Conservation (phyloP, 768 basidiomycete species). For the Tricholoma saponaceum region DNA sequence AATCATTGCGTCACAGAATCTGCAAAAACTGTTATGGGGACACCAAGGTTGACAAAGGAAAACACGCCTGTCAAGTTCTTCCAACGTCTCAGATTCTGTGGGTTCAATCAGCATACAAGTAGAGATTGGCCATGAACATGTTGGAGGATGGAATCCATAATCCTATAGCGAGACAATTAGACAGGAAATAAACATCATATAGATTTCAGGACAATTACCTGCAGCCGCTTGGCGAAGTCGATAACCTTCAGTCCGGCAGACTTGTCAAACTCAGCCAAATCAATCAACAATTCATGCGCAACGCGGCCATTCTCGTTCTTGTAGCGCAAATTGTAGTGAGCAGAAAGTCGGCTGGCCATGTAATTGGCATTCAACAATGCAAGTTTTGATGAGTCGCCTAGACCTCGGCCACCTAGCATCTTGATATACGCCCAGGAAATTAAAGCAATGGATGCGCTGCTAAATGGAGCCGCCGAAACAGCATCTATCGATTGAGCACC, state of each 20-base stretch:
- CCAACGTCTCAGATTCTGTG: constrained; percentile 91
- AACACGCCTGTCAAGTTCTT: constrained; percentile 81
- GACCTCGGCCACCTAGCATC: constrained; percentile 95
- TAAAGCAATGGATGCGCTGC: constrained; percentile 90
- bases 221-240: constrained; percentile 95
- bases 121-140: constrained; percentile 96
- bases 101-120: constrained; percentile 98
- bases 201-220: constrained; percentile 38
- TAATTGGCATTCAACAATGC: constrained; percentile 97
- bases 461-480: constrained; percentile 89
- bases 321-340: constrained; percentile 83
- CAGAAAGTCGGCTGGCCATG: constrained; percentile 84
- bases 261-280: constrained; percentile 94
- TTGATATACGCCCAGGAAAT: constrained; percentile 99
- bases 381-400: constrained; percentile 79
- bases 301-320: constrained; percentile 90
- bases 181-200: neutral
- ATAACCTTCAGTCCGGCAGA: constrained; percentile 85
- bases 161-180: constrained; percentile 40
- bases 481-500: constrained; percentile 77
- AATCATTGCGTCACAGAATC: constrained; percentile 99
- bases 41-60: neutral
- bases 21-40: constrained; percentile 20
- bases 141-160: constrained; percentile 95
- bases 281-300: constrained; percentile 94